A percentile compares a stretch with the other conserved stretches of the same genome.
phyloP scores from a whole-genome alignment of 495 filamentous ascomycete species.

The Lophiostoma macrostomum region DNA sequence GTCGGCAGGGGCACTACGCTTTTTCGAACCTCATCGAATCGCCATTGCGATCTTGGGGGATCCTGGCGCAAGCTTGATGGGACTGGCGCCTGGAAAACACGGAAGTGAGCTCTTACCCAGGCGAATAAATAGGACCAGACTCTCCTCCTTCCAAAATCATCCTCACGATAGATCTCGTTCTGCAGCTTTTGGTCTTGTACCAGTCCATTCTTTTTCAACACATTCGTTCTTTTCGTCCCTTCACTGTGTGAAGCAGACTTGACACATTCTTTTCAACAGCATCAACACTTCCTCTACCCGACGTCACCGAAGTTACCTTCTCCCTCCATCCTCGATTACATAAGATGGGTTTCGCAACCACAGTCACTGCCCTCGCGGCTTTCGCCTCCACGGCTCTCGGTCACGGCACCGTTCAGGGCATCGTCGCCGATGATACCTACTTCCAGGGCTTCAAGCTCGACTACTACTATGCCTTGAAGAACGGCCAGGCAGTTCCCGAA shows the following conservation, averaged over 20 bases:
- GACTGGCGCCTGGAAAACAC: neutral
- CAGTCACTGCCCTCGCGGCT: conserved; percentile 6
- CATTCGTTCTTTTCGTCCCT: conserved; percentile 11
- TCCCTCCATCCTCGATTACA: neutral
- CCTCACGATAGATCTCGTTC: conserved; percentile 18
- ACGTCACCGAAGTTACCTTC: neutral
- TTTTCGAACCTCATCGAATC: too few relatives aligned
- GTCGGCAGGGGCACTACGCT: too few relatives aligned
- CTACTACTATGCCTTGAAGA: conserved; percentile 20
- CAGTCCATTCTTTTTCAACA: conserved; percentile 13
- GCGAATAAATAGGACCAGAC: conserved; percentile 5
- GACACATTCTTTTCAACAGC: conserved; percentile 22
- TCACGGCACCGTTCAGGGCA: conserved; percentile 19
- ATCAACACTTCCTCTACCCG: conserved; percentile 9
- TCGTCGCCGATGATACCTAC: conserved; percentile 14
- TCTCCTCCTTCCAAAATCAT: neutral
- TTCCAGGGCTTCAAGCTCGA: conserved; percentile 13
- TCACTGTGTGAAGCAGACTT: conserved; percentile 27
- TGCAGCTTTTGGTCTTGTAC: conserved; percentile 4
- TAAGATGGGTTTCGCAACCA: conserved; percentile 10
- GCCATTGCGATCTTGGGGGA: too few relatives aligned
- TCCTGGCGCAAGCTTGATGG: neutral
- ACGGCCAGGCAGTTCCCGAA: conserved; percentile 8
- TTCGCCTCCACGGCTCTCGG: conserved; percentile 14
- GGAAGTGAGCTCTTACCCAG: neutral